Percentiles rank a stretch among this genome's conserved stretches.
phyloP scores from a whole-genome alignment of 2,329 filamentous ascomycete genomes.

The Talaromyces sp. region DNA sequence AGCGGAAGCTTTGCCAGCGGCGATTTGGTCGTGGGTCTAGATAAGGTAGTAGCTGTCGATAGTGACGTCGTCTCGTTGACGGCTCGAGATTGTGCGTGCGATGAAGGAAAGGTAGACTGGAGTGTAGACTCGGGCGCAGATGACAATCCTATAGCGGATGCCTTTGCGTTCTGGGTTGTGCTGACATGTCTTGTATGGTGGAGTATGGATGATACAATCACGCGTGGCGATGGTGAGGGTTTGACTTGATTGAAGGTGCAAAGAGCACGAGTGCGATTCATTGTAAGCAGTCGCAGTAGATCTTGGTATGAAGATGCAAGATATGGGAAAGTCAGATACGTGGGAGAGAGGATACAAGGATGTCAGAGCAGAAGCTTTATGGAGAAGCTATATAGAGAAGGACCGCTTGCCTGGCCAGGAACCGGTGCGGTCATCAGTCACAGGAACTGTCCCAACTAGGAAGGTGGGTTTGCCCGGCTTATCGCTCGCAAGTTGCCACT shows the following conservation, averaged over 20 bases:
- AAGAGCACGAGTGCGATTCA: conserved; percentile 12
- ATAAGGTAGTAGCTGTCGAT: not conserved
- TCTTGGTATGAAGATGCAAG: not conserved
- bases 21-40: conserved; percentile 19
- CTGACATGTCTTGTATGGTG: conserved; percentile 13
- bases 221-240: not conserved
- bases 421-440: conserved; percentile 10
- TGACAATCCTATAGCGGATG: conserved; percentile 8
- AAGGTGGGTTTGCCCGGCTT: conserved; percentile 4
- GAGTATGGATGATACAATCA: not conserved
- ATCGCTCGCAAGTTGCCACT: conserved; percentile 2
- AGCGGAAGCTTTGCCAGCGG: conserved; percentile 37
- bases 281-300: not conserved
- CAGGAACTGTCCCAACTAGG: not conserved
- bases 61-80: not conserved
- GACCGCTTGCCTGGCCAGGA: not conserved
- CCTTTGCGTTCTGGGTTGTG: conserved; percentile 16
- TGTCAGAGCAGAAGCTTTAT: not conserved
- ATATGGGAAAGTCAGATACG: not conserved
- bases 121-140: conserved; percentile 5
- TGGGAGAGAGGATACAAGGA: not conserved
- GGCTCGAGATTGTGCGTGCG: conserved; percentile 1
- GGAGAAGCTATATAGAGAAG: not conserved
- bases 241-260: not conserved
- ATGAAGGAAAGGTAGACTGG: conserved; percentile 3